Evolutionary conservation across 139 green algal genomes (phyloP), one percentile per base, ranked within the genome.

Genomic region (Haematococcus sp.): DNA sequence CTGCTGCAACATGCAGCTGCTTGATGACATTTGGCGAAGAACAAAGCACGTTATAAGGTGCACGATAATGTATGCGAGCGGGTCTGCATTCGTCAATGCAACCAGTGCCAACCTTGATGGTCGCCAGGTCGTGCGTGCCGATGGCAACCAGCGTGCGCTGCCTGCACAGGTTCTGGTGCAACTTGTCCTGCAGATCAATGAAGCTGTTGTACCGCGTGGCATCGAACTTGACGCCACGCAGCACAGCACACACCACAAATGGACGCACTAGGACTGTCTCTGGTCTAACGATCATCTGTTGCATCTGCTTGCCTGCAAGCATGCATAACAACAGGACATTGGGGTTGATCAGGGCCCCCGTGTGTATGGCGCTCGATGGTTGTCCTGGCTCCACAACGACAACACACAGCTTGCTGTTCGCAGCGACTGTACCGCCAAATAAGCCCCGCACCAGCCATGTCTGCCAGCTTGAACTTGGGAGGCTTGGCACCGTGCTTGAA

Each of bases 121-220:
- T 97, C 30, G 85, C 83, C 43, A 99, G 84, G 84, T 99, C 96
- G 82, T 99, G 96, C 0, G 96, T 99, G 55, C 96, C 96, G 49
- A 99, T 99, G 33, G 96, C 93, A 4, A 99, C 96, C 19, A 99
- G 88, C 2, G 88, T 93, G 35, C 96, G 88, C 77, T 97, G 91
- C 28, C 96, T 86, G 84, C 95, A 99, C 34, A 99, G 84, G 85
- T 99, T 99, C 80, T 97, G 92, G 80, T 99, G 96, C 79, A 99
- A 88, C 81, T 98, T 98, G 84, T 99, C 96, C 83, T 97, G 90
- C 51, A 99, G 85, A 80, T 99, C 96, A 70, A 99, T 99, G 89
- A 99, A 99, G 60, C 81, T 93, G 68, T 87, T 84, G 87, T 99
- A 99, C 30, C 91, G 81, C 7, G 75, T 75, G 22, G 86, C 32